Percentiles rank a stretch among this genome's conserved stretches.
These are phyloP conservation scores for Parsonsia alboflavescens DNA, from an alignment of 257 asterid species.

Conservation along the genomic window DNA sequence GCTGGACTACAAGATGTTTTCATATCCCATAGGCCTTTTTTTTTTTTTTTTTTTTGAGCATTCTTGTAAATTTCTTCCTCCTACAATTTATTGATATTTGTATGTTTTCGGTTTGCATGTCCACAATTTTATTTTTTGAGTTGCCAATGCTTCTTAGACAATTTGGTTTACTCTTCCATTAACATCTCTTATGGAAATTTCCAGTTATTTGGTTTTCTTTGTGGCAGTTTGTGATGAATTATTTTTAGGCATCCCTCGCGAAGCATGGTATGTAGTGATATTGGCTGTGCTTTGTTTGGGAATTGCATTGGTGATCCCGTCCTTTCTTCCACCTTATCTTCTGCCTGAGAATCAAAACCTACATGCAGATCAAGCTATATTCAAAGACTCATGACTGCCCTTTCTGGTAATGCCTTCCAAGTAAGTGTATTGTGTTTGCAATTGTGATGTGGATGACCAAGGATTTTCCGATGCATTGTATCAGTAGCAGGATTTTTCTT, in stretches of 20 bases:
- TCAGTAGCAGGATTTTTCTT: not conserved
- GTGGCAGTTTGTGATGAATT: slow-evolving; percentile 85
- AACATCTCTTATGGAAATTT: not conserved
- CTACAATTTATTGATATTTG: not conserved
- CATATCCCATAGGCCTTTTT: not conserved
- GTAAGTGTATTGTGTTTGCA: not conserved
- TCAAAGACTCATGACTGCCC: slow-evolving; percentile 45
- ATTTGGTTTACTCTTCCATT: not conserved
- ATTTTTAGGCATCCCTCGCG: slow-evolving; percentile 66
- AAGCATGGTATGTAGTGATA: slow-evolving; percentile 69
- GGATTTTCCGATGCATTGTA: not conserved
- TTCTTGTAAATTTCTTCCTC: not conserved
- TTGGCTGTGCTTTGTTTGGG: slow-evolving; percentile 56
- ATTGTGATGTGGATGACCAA: not conserved
- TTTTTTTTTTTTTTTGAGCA: not conserved
- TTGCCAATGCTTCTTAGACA: not conserved
- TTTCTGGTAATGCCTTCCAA: not conserved
- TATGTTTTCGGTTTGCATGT: not conserved
- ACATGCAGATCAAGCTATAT: slow-evolving; percentile 18
- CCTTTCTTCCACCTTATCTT: slow-evolving; percentile 54
- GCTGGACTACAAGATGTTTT: not conserved
- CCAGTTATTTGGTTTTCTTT: not conserved
- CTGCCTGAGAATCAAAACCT: slow-evolving; percentile 46
- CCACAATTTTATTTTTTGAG: too few relatives aligned
- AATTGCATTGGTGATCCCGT: slow-evolving; percentile 52